Percentiles rank a stretch among this genome's conserved stretches.
Conservation (phyloP, 192 early-diverging fungal genomes). For the Allomyces arbusculus region DNA sequence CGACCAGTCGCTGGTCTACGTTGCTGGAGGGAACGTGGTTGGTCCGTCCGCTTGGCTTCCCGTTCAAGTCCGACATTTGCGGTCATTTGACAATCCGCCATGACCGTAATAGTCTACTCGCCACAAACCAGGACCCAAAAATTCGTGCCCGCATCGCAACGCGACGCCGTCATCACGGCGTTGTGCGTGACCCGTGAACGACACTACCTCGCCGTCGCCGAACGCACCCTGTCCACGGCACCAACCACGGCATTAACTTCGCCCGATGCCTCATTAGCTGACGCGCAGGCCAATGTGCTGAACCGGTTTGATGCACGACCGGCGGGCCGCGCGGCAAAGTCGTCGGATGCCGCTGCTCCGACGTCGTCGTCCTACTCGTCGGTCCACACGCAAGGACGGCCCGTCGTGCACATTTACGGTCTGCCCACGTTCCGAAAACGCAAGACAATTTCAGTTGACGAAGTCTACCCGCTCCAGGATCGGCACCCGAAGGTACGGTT, state of each 20-base stretch:
- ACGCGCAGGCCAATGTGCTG: background rate
- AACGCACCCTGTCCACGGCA: conserved; percentile 6
- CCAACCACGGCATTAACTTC: background rate
- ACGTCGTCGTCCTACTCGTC: too few relatives aligned
- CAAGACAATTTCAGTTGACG: conserved; percentile 4
- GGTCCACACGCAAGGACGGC: conserved; percentile 1
- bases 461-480: background rate
- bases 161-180: conserved; percentile 15
- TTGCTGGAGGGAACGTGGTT: background rate
- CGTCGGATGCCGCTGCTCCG: too few relatives aligned
- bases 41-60: too few relatives aligned
- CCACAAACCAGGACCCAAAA: conserved; percentile 8
- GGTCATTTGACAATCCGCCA: too few relatives aligned
- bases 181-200: conserved; percentile 20
- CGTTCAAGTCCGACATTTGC: too few relatives aligned
- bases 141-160: conserved; percentile 18
- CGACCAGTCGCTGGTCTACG: background rate
- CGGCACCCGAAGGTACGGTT: background rate
- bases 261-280: background rate
- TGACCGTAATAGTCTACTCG: background rate
- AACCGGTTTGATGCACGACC: background rate
- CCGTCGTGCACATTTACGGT: conserved; percentile 21
- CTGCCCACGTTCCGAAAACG: conserved; percentile 18
- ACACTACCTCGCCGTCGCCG: conserved; percentile 25
- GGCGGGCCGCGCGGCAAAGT: background rate